Percentiles rank a stretch among this genome's conserved stretches.
Conservation (phyloP, 768 basidiomycete genomes). For the Leccinum variicolor region DNA sequence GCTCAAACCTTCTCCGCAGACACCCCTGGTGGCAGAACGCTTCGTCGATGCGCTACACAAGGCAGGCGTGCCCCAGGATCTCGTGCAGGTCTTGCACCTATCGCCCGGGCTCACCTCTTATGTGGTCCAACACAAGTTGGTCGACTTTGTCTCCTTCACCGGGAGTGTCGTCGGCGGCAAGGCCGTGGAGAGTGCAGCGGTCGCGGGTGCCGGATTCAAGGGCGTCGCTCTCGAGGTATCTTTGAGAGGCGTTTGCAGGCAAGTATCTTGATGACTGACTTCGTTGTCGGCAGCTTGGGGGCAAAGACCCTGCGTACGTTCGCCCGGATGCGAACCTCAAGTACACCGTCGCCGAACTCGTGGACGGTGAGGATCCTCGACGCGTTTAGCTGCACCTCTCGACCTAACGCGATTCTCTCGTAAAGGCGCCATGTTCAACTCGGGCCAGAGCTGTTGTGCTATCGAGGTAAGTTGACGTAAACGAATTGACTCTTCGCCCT, state of each 20-base stretch:
- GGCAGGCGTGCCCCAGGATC: slow-evolving; percentile 75
- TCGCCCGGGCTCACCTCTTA: slow-evolving; percentile 56
- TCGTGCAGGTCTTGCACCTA: slow-evolving; percentile 76
- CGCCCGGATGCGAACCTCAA: slow-evolving; percentile 79
- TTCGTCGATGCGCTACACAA: slow-evolving; percentile 63
- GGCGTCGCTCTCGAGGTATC: slow-evolving; percentile 80
- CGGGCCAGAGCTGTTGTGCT: slow-evolving; percentile 95
- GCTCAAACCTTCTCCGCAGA: slow-evolving; percentile 96
- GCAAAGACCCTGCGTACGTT: slow-evolving; percentile 98
- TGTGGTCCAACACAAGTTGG: slow-evolving; percentile 58
- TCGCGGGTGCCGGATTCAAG: slow-evolving; percentile 67
- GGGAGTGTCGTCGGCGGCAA: slow-evolving; percentile 80
- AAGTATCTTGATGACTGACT: slow-evolving; percentile 1
- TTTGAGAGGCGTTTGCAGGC: background rate
- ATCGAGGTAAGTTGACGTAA: slow-evolving; percentile 59
- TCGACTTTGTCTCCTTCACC: slow-evolving; percentile 89
- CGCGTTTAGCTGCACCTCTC: background rate
- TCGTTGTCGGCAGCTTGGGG: slow-evolving; percentile 65
- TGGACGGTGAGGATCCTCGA: slow-evolving; percentile 62
- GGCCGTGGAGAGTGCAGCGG: slow-evolving; percentile 70
- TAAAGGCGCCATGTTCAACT: slow-evolving; percentile 90
- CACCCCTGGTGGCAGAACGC: slow-evolving; percentile 83
- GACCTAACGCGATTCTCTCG: background rate
- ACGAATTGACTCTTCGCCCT: background rate
- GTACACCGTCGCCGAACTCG: slow-evolving; percentile 81